Conservation (phyloP, 2,329 filamentous ascomycete species). For the Daldinia eschscholtzii region DNA sequence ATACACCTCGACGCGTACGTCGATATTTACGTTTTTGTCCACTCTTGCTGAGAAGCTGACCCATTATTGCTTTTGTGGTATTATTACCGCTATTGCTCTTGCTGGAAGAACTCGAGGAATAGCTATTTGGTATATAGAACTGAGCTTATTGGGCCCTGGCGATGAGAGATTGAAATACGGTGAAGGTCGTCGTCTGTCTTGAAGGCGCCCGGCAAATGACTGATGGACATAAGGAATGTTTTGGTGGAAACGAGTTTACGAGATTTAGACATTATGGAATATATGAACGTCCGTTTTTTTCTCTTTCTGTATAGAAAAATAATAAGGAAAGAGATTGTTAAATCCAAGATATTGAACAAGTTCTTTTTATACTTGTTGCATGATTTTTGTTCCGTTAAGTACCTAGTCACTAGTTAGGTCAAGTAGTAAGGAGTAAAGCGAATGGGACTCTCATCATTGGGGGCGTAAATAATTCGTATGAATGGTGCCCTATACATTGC, state of each 20-base stretch:
- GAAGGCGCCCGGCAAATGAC: neutral
- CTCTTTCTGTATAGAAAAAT: too few relatives aligned
- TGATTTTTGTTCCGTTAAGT: neutral
- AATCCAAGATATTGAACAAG: neutral
- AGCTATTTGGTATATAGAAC: neutral
- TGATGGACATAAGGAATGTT: neutral
- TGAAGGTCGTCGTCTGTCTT: neutral
- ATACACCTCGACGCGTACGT: neutral
- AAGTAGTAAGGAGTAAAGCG: neutral
- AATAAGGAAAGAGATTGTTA: neutral
- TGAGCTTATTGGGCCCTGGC: neutral
- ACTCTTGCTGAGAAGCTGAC: constrained; percentile 10
- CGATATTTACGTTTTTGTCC: neutral
- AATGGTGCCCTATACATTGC: neutral
- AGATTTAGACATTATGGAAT: neutral
- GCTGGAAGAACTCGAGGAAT: neutral
- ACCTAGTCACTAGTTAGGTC: too few relatives aligned
- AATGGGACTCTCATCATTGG: neutral
- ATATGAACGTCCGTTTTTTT: neutral
- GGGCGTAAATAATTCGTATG: neutral
- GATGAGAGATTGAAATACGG: neutral
- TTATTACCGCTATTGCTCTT: neutral
- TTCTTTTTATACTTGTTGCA: neutral
- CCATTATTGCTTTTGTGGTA: constrained; percentile 16
- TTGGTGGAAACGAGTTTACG: neutral